Base-by-base conservation (phyloP, 495 filamentous ascomycete species). In the Xeromyces bisporus region DNA sequence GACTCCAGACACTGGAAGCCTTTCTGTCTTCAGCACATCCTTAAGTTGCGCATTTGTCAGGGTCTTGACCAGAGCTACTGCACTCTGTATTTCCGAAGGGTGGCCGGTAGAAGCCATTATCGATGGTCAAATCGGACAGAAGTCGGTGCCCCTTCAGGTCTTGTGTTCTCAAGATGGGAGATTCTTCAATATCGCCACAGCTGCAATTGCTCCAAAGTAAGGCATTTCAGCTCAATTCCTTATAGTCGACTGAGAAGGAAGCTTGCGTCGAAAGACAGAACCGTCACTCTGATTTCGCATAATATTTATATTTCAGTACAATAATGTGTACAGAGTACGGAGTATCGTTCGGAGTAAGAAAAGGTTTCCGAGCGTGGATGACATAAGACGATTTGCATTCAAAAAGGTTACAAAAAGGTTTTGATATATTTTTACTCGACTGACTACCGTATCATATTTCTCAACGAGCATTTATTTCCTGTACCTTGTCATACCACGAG, bases 11-110 rank as follows among this genome's bases (percentile, higher is more conserved):
- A 80, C 73, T 20, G 64, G 58, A 11, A 87, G 62, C 16, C 70
- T 66, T 48, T 87, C 77, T 33, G 58, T 55, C 24, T 66, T 69
- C 41, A 85, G 71, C 40, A 94, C 76, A 10, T 57, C 50, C 36
- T 83, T 80, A 23, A 97, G 68, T 31, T 77, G 67, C 17, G 63
- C 64, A 50, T 86, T 86, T 37, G 79, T 64, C 20, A 77, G 51
- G 9, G 55, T 64, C 46, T 75, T 75, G 17, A 73, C 53, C 33
- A 60, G 46, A 18, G 58, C 53, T 15, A 51, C 44, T 8, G 71
- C 44, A 29, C 48, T 42, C 14, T 52, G 46, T 6, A 60, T 34
- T 33, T 63, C 59, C 1, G 42, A 32, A 33, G 46, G 24, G 20
- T 56, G 47, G 38, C 55, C 36, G 56, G 55, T 37, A 60, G 74